A percentile compares a stretch with the other conserved stretches of the same genome.
Conservation (phyloP, 441 rosid genomes). For the Corymbia calophylla region DNA sequence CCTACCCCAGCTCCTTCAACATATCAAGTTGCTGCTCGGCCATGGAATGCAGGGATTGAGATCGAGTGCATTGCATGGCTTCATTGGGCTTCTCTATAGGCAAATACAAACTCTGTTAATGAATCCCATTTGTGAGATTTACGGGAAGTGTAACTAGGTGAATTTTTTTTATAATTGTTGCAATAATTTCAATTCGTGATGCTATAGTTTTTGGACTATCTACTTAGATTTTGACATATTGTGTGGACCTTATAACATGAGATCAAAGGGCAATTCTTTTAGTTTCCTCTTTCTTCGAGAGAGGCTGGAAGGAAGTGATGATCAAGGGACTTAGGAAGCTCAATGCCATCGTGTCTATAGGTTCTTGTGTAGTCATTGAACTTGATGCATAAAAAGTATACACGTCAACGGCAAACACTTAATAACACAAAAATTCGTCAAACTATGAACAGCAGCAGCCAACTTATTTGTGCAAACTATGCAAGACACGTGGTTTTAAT, state of each 20-base stretch:
- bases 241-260: not conserved
- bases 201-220: not conserved
- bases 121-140: not conserved
- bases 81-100: not conserved
- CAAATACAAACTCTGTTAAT: not conserved
- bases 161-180: not conserved
- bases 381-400: not conserved
- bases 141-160: not conserved
- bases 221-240: not conserved
- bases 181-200: not conserved
- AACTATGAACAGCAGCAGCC: not conserved
- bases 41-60: conserved; percentile 65
- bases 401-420: not conserved
- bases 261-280: not conserved
- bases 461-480: not conserved
- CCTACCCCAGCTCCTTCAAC: conserved; percentile 77
- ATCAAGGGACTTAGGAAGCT: not conserved
- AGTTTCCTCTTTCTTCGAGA: not conserved
- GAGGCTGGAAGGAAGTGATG: not conserved
- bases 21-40: conserved; percentile 84
- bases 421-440: not conserved
- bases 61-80: conserved; percentile 83
- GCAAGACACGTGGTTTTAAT: not conserved
- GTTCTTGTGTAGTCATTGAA: not conserved
- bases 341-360: fast-evolving